Conservation (phyloP, 139 green algal species). For the Nannochloris sp. region DNA sequence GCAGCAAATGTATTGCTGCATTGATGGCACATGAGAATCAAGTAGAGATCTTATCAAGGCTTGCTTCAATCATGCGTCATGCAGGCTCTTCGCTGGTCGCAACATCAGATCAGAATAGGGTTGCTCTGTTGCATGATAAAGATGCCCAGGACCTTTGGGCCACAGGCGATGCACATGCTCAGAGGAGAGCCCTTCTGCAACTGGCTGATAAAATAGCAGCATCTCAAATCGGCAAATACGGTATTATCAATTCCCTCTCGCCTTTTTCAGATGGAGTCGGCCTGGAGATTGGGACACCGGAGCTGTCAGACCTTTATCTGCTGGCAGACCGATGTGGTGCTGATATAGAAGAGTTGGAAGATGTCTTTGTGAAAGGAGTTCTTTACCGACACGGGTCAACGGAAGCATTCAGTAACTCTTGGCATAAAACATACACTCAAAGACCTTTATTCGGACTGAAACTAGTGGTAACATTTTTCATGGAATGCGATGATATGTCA, state of each 20-base stretch:
- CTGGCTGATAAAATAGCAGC: neutral
- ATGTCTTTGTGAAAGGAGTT: neutral
- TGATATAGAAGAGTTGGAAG: neutral
- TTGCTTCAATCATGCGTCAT: neutral
- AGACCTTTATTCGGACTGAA: neutral
- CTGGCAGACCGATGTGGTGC: constrained; percentile 9
- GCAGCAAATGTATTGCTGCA: no score
- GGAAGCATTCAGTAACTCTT: neutral
- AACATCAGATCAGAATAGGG: neutral
- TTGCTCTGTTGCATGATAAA: neutral
- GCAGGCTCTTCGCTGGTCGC: neutral
- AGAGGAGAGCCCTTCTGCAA: neutral
- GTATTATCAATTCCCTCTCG: neutral
- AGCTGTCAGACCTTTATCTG: neutral
- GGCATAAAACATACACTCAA: neutral
- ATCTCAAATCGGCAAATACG: neutral
- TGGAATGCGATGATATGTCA: neutral
- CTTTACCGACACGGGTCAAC: neutral
- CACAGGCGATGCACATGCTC: neutral
- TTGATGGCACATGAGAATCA: neutral
- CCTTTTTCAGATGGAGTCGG: neutral
- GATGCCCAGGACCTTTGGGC: constrained; percentile 2
- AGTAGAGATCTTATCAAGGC: neutral
- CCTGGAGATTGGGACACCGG: neutral
- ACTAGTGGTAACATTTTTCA: neutral